A percentile compares a stretch with the other conserved stretches of the same genome.
Evolutionary conservation across 306 rosid species (phyloP).

Genomic region (Rosa lucieae): DNA sequence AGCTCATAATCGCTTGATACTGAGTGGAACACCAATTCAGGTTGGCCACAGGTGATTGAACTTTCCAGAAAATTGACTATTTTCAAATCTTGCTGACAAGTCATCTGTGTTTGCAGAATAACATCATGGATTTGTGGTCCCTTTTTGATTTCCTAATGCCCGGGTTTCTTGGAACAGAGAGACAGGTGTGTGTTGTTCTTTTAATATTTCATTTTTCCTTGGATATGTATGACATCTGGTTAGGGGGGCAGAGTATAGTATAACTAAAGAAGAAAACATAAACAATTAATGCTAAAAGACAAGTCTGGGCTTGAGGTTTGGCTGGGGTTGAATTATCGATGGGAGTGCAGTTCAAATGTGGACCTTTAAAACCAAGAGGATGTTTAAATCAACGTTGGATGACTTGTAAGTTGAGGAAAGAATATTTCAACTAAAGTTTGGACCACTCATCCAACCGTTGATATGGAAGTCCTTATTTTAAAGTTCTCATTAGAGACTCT

Average conservation of each 20-base stretch:
- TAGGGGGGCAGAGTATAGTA: neutral
- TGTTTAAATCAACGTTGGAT: neutral
- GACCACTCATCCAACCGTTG: neutral
- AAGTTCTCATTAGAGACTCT: neutral
- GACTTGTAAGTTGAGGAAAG: neutral
- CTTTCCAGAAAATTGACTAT: constrained; percentile 7
- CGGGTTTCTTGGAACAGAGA: constrained; percentile 97
- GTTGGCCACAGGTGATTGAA: constrained; percentile 42
- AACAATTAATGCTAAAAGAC: neutral
- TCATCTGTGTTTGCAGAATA: constrained; percentile 64
- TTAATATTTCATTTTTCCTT: neutral
- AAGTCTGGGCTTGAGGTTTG: constrained; percentile 3
- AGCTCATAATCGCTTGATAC: constrained; percentile 89
- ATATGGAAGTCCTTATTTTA: neutral
- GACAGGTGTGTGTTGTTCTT: constrained; percentile 65
- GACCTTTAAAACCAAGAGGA: neutral
- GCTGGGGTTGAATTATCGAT: neutral
- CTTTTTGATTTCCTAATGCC: constrained; percentile 99
- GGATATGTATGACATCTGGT: neutral
- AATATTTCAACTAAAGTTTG: neutral
- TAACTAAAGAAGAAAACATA: neutral
- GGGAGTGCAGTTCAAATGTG: neutral
- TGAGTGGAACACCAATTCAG: constrained; percentile 99
- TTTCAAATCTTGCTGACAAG: constrained; percentile 25
- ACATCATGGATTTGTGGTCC: constrained; percentile 97